Evolutionary conservation across 2,329 filamentous ascomycete genomes (phyloP).

Genomic region (Pseudocercospora musae): DNA sequence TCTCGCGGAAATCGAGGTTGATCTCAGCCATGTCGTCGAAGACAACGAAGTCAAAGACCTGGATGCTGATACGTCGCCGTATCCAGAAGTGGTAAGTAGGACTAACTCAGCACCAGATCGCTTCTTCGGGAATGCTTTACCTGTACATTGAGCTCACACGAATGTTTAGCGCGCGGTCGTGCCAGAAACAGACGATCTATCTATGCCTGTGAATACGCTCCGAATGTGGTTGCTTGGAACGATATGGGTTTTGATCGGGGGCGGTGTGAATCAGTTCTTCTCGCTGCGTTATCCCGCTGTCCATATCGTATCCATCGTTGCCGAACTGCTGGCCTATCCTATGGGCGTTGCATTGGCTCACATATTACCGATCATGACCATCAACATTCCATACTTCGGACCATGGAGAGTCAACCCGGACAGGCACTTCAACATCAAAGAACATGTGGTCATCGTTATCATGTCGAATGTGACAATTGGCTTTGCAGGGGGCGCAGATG

Average conservation of each 20-base stretch:
- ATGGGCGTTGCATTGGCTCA: conserved; percentile 78
- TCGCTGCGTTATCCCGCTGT: conserved; percentile 87
- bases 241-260: conserved; percentile 44
- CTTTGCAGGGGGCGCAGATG: conserved; percentile 55
- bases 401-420: conserved; percentile 30
- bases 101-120: neutral
- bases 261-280: conserved; percentile 71
- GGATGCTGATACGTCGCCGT: conserved; percentile 52
- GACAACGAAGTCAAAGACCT: conserved; percentile 43
- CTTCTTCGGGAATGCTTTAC: neutral
- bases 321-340: conserved; percentile 78
- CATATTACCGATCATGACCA: conserved; percentile 57
- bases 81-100: conserved; percentile 49
- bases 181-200: conserved; percentile 59
- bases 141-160: neutral
- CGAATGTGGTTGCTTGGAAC: conserved; percentile 48
- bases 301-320: conserved; percentile 84
- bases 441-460: conserved; percentile 40
- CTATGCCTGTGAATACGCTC: conserved; percentile 62
- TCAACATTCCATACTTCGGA: conserved; percentile 49
- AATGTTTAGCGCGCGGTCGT: conserved; percentile 54
- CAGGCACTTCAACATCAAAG: conserved; percentile 31
- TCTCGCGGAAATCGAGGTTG: conserved; percentile 34
- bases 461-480: conserved; percentile 48
- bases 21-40: conserved; percentile 40